Evolutionary conservation across 495 filamentous ascomycete species (phyloP), one percentile per base, ranked within the genome.

Genomic region (Xylaria flabelliformis): DNA sequence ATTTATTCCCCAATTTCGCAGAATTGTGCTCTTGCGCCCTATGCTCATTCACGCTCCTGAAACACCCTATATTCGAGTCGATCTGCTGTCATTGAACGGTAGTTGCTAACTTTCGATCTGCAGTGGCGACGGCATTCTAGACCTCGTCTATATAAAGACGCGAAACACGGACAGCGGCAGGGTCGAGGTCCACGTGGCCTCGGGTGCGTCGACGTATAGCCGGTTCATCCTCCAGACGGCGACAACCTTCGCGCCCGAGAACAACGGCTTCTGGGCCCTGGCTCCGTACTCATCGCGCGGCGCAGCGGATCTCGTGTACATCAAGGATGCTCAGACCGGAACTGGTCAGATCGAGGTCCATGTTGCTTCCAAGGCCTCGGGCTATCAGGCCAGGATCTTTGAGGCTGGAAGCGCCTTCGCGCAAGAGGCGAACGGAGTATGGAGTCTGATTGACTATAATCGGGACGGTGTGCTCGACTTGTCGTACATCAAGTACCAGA

Each of bases 131-230:
- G 66, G 66, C 24, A 19, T 46, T 4, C 53, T 69, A 1, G 66
- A 69, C 41, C 53, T 69, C 39, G 53, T 69, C 2, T 69, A 69
- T 41, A 69, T 69, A 53, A 69, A 69, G 66, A 69, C 66, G 66
- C 21, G 26, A 13, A 59, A 59, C 53, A 69, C 66, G 41, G 26
- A 53, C 39, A 69, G 21, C 26, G 39, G 53, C 24, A 46, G n/a
- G 24, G 66, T 69, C 5, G 66, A 69, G 24, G 66, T 69, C 3
- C 53, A 69, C 41, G 53, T 69, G 4, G 66, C 66, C 36, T 69
- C 66, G 13, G 66, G 66, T 13, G 53, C 66, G 39, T 59, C 53
- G 24, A 44, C 10, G 2, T 69, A 69, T 41, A 69, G 67, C 29
- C 42, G 34, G 13, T 42, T 62, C 42, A 39, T 69, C 55, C 55